phyloP scores from a whole-genome alignment of 805 yeast genomes.

The Kodamaea fukazawae region DNA sequence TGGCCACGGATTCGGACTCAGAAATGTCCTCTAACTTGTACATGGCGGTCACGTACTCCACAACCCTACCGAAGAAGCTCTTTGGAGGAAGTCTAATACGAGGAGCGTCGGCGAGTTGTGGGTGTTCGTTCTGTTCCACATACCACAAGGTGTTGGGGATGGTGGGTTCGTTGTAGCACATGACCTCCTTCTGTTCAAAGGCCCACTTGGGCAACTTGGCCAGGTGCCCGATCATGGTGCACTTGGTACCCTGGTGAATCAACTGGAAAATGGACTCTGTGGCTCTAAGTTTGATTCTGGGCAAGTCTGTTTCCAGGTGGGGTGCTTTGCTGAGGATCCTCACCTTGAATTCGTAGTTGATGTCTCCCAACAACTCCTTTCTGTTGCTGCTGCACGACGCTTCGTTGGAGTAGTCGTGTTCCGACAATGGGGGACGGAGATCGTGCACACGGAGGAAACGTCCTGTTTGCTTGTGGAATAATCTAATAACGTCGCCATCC shows the following conservation, averaged over 20 bases:
- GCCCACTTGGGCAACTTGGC: constrained; percentile 83
- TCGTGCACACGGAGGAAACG: constrained; percentile 69
- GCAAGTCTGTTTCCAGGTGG: constrained; percentile 29
- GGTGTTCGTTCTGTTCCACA: constrained; percentile 65
- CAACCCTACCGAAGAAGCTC: constrained; percentile 49
- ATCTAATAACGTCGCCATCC: constrained; percentile 56
- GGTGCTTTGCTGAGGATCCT: constrained; percentile 39
- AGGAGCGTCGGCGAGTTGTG: constrained; percentile 30
- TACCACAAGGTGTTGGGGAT: constrained; percentile 68
- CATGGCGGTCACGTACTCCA: constrained; percentile 58
- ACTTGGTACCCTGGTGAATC: constrained; percentile 61
- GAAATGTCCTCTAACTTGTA: constrained; percentile 24
- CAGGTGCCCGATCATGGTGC: constrained; percentile 72
- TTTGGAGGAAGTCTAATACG: constrained; percentile 26
- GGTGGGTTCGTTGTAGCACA: constrained; percentile 77
- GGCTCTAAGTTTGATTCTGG: constrained; percentile 44
- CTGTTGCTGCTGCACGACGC: constrained; percentile 70
- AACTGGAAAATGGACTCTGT: constrained; percentile 70
- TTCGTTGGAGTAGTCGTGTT: constrained; percentile 85
- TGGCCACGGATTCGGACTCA: not conserved
- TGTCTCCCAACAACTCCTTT: constrained; percentile 56
- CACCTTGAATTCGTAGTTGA: constrained; percentile 68
- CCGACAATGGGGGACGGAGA: constrained; percentile 81
- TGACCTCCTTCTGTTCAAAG: constrained; percentile 78
- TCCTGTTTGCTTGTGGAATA: constrained; percentile 70